Base-by-base conservation (phyloP, 305 asterid species). In the Fraxinus ornus region DNA sequence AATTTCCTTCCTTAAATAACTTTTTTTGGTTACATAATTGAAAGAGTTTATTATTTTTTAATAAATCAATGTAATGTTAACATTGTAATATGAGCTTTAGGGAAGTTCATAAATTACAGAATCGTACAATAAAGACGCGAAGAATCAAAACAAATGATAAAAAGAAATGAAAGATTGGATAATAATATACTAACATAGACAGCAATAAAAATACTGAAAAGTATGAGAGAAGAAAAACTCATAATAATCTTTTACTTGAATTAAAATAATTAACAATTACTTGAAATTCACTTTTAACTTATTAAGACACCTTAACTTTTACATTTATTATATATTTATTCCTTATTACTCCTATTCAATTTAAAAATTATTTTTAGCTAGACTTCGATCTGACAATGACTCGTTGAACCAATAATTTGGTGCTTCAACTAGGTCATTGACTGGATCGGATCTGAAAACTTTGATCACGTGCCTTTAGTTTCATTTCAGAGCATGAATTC, bases 401-500 rank as follows among this genome's bases (percentile, higher is more conserved):
- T 10, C 33, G 6, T 24, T 64, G 33, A 24, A 64, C 73, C 35
- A 64, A 1, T 64, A 30, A 64, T 8, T 21, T 7, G 33, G 35
- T 64, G 35, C 24, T 55, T 55, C 64, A n/a, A 52, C 64, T 5
- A 5, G 64, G 24, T 55, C 64, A 55, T 1, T 55, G 64, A 2
- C 24, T n/a, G 64, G 64, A n/a, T 55, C 24, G 10, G 9, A 55
- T 55, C 64, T 55, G 24, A 64, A 33, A 60, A 68, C 75, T 71
- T 8, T 24, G 66, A 19, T 79, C 41, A 26, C 75, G 52, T 83
- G 75, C 82, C 81, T 44, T 32, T 0, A 9, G 39, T 71, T 70
- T 60, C 79, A 78, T 57, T 75, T 76, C 13, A 28, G 82, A 74
- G 76, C 74, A 64, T 44, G 66, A 44, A 75, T 26, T 39, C 35